A percentile compares a stretch with the other conserved stretches of the same genome.
These are phyloP conservation scores for Cercophora scortea DNA, from an alignment of 495 filamentous ascomycete species.

Conservation along the genomic window DNA sequence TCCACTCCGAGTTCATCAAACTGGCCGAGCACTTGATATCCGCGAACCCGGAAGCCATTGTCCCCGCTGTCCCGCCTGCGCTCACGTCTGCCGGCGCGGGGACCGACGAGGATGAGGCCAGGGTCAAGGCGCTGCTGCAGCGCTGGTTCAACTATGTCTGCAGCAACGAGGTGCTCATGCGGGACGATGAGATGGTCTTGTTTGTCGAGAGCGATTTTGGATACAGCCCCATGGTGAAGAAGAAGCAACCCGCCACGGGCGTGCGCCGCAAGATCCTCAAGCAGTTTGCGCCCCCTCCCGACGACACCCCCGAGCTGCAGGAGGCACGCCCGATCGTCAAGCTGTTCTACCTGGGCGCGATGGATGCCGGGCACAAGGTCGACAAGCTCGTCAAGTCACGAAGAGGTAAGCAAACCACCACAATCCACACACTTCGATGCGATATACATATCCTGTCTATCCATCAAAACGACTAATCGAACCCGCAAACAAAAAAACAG, in stretches of 20 bases:
- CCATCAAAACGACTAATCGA: not conserved
- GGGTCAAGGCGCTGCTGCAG: slow-evolving; percentile 84
- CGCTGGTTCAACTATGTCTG: slow-evolving; percentile 92
- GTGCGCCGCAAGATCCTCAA: slow-evolving; percentile 92
- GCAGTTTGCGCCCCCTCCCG: slow-evolving; percentile 95
- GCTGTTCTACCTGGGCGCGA: slow-evolving; percentile 87
- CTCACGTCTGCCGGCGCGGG: slow-evolving; percentile 90
- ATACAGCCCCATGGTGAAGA: slow-evolving; percentile 88
- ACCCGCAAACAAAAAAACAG: slow-evolving; percentile 31
- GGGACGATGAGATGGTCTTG: slow-evolving; percentile 92
- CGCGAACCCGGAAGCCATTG: slow-evolving; percentile 92
- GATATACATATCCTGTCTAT: not conserved
- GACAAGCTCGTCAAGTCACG: slow-evolving; percentile 88
- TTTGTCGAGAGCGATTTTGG: slow-evolving; percentile 98
- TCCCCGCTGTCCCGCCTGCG: slow-evolving; percentile 89
- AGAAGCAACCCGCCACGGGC: slow-evolving; percentile 95
- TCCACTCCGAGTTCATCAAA: slow-evolving; percentile 92
- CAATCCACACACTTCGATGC: too few relatives aligned
- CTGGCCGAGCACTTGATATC: slow-evolving; percentile 91
- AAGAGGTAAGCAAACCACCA: slow-evolving; percentile 54
- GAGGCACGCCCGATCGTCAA: slow-evolving; percentile 87
- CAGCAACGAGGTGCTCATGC: slow-evolving; percentile 82
- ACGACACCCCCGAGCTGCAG: slow-evolving; percentile 92
- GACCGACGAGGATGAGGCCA: slow-evolving; percentile 90
- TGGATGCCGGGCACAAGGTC: slow-evolving; percentile 93